Percentiles rank a stretch among this genome's conserved stretches.
phyloP scores from a whole-genome alignment of 352 stramenopile genomes.

The Phytophthora aleatoria region DNA sequence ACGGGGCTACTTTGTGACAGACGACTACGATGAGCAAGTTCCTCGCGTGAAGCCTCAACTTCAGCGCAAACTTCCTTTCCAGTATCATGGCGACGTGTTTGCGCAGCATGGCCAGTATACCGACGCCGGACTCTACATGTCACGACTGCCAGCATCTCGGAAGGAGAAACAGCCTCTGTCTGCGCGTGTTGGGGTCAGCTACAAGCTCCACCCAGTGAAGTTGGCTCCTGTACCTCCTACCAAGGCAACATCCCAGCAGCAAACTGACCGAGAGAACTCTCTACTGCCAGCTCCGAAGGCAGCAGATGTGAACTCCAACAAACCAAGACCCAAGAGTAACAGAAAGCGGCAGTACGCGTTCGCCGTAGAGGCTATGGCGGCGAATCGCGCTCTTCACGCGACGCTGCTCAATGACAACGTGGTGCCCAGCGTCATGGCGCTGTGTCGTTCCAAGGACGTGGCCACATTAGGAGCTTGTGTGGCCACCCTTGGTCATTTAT shows the following conservation, averaged over 20 bases:
- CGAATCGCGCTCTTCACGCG: constrained; percentile 51
- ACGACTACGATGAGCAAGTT: constrained; percentile 11
- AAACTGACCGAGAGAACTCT: constrained; percentile 12
- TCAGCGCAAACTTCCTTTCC: constrained; percentile 56
- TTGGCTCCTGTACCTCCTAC: constrained; percentile 47
- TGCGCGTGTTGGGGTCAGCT: constrained; percentile 32
- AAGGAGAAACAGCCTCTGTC: constrained; percentile 47
- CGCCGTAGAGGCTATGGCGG: constrained; percentile 70
- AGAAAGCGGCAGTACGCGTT: constrained; percentile 71
- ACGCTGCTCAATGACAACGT: constrained; percentile 67
- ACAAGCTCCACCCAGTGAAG: constrained; percentile 49
- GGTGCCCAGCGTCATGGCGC: constrained; percentile 58
- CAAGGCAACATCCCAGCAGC: constrained; percentile 21
- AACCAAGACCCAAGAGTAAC: constrained; percentile 36
- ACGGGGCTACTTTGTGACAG: constrained; percentile 36
- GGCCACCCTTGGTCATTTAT: constrained; percentile 63
- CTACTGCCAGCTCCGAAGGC: constrained; percentile 4
- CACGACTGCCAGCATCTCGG: constrained; percentile 55
- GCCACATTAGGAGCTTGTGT: constrained; percentile 57
- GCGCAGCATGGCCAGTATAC: constrained; percentile 74
- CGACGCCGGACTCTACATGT: constrained; percentile 76
- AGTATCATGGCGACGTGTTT: constrained; percentile 77
- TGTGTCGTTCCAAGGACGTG: constrained; percentile 67
- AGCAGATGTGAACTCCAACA: constrained; percentile 12
- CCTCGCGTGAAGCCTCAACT: constrained; percentile 29